A percentile compares a stretch with the other conserved stretches of the same genome.
Conservation (phyloP, 1,284 basidiomycete genomes). For the Microbotryomycetes sp. region DNA sequence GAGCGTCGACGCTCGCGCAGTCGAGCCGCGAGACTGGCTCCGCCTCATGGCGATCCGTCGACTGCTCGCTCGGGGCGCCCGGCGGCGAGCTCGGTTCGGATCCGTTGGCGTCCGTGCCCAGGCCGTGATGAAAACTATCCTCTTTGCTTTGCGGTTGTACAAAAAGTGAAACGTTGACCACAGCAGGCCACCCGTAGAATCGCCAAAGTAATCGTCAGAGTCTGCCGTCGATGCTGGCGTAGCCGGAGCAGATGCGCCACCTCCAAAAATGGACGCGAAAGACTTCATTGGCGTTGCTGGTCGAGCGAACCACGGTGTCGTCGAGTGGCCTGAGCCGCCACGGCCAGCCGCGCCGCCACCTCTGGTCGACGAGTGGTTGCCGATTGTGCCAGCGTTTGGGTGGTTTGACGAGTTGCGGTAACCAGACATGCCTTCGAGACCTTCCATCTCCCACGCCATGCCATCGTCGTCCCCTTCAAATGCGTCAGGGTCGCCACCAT, state of each 20-base stretch:
- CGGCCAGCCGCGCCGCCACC: no score
- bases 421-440: slow-evolving; percentile 5
- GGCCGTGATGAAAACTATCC: slow-evolving; percentile 84
- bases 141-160: slow-evolving; percentile 81
- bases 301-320: not conserved
- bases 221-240: slow-evolving; percentile 6
- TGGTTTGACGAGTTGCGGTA: not conserved
- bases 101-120: slow-evolving; percentile 63
- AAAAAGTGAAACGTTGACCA: slow-evolving; percentile 99
- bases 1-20: not conserved
- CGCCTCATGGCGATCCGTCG: not conserved
- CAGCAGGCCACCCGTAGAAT: slow-evolving; percentile 73
- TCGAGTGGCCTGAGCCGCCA: no score
- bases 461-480: slow-evolving; percentile 32
- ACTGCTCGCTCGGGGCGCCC: no score
- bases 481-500: slow-evolving; percentile 36
- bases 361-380: slow-evolving; percentile 1
- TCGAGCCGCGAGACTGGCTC: not conserved
- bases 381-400: not conserved
- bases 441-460: slow-evolving; percentile 27
- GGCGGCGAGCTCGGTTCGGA: not conserved
- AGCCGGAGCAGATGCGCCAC: not conserved
- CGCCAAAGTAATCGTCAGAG: slow-evolving; percentile 51
- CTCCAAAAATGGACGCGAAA: slow-evolving; percentile 22
- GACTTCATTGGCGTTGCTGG: slow-evolving; percentile 23